Percentiles rank a stretch among this genome's conserved stretches.
phyloP scores from a whole-genome alignment of 2,329 filamentous ascomycete species.

The Aspergillus costaricaensis region DNA sequence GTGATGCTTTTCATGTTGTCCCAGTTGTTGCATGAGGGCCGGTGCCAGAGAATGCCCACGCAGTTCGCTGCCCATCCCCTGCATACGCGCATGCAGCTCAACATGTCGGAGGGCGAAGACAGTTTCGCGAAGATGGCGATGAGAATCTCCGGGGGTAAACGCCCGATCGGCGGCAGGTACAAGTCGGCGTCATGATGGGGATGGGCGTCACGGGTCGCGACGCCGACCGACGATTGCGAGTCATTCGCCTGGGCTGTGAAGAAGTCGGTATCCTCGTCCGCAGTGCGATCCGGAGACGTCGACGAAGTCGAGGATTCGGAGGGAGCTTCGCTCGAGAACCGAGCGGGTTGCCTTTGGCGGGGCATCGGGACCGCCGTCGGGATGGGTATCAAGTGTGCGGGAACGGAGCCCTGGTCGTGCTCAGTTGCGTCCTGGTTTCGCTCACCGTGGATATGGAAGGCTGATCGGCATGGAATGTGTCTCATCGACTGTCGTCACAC shows the following conservation, averaged over 20 bases:
- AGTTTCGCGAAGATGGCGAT: constrained; percentile 90
- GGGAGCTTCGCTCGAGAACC: constrained; percentile 42
- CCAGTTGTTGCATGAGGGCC: constrained; percentile 88
- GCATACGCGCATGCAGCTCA: constrained; percentile 90
- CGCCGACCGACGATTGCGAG: constrained; percentile 86
- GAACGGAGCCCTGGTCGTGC: constrained; percentile 6
- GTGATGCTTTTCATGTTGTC: constrained; percentile 78
- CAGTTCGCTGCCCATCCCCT: constrained; percentile 90
- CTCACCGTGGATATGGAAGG: constrained; percentile 1
- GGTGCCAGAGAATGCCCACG: constrained; percentile 92
- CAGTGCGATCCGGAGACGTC: constrained; percentile 56
- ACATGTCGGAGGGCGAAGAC: constrained; percentile 71
- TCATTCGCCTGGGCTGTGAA: constrained; percentile 82
- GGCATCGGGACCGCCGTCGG: constrained; percentile 31
- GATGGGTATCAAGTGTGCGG: constrained; percentile 2
- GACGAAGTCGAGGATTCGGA: constrained; percentile 49
- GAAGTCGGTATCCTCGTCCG: constrained; percentile 90
- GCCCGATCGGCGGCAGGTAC: constrained; percentile 65
- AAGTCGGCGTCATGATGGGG: constrained; percentile 54
- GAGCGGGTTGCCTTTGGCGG: constrained; percentile 39
- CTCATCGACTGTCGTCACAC: constrained; percentile 1
- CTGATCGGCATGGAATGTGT: constrained; percentile 16
- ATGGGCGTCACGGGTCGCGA: constrained; percentile 74
- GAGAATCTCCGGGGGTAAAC: constrained; percentile 89
- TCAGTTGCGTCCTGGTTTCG: constrained; percentile 10